phyloP scores from a whole-genome alignment of 257 asterid genomes.

The Nicotiana tomentosiformis region DNA sequence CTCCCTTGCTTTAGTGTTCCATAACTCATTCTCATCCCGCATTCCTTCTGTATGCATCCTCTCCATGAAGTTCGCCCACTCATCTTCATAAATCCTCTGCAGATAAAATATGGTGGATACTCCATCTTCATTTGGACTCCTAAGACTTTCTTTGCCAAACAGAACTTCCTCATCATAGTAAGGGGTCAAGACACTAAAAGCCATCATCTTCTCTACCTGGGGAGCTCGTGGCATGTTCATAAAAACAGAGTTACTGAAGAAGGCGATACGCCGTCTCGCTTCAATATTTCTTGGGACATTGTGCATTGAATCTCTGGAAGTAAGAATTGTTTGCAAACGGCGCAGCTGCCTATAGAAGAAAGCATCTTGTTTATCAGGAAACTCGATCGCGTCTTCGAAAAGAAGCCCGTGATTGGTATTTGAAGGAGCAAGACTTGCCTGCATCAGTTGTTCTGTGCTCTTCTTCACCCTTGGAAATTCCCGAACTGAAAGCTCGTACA shows the following conservation, averaged over 20 bases:
- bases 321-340: slow-evolving; percentile 67
- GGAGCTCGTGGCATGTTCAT: slow-evolving; percentile 98
- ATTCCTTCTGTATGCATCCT: slow-evolving; percentile 83
- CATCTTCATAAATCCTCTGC: slow-evolving; percentile 79
- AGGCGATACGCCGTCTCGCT: slow-evolving; percentile 73
- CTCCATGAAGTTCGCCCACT: slow-evolving; percentile 82
- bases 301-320: slow-evolving; percentile 76
- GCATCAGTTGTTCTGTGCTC: slow-evolving; percentile 45
- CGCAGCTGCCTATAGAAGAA: slow-evolving; percentile 72
- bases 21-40: slow-evolving; percentile 55
- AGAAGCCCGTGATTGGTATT: slow-evolving; percentile 39
- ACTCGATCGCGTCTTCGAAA: slow-evolving; percentile 54
- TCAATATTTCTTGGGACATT: slow-evolving; percentile 68
- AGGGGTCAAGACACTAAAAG: slow-evolving; percentile 95
- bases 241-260: slow-evolving; percentile 89
- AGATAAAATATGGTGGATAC: slow-evolving; percentile 75
- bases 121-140: slow-evolving; percentile 88
- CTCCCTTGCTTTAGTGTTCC: slow-evolving; percentile 64
- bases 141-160: slow-evolving; percentile 70
- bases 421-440: slow-evolving; percentile 64
- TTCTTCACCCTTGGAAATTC: slow-evolving; percentile 64
- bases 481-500: slow-evolving; percentile 71
- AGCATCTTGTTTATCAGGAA: slow-evolving; percentile 54
- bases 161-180: slow-evolving; percentile 89
- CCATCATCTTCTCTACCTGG: slow-evolving; percentile 88